Base-by-base conservation (phyloP, 2,329 filamentous ascomycete species). In the Aspergillus sp. region DNA sequence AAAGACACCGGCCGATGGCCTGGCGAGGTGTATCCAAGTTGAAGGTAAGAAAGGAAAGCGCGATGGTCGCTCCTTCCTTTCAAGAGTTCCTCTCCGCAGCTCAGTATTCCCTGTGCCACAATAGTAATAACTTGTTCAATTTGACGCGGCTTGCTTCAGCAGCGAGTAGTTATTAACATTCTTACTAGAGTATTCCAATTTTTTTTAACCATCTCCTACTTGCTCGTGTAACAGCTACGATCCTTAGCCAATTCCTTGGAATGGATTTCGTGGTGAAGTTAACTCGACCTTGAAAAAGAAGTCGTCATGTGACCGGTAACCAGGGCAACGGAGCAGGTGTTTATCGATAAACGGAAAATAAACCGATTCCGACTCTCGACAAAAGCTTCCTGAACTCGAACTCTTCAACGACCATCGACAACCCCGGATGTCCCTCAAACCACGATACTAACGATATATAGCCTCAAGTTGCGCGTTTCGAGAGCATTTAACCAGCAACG, bases 341-440 rank as follows among this genome's bases (percentile, higher is more conserved):
- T 76, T 75, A 75, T 75, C 74, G 73, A 76, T 75, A 73, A 72
- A 72, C 62, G 34, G 64, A 54, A 51, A 61, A 62, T 23, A 52
- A 49, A 53, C 43, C 53, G 30, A 48, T 28, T 47, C 22, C 49
- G 30, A n/a, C 15, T 9, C 28, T 19, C 17, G 47, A 31, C 19
- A 3, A 51, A 51, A 38, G 41, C 46, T 41, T 30, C 38, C 41
- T 45, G 38, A 48, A 49, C 51, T 45, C 28, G 41, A 48, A 49
- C n/a, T 22, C 41, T 49, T 38, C 50, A 38, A 53, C 64, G 56
- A 28, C 57, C 45, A 52, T 52, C 54, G n/a, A 47, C 61, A 31
- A 34, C 49, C 25, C 6, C 43, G 23, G 13, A 11, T 34, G 22
- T n/a, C 46, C 22, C 5, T 49, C 46, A 11, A 30, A 51, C 9